Percentiles rank a stretch among this genome's conserved stretches.
These are phyloP conservation scores for Lolium perenne DNA, from an alignment of 176 grass and related monocot species.

Conservation along the genomic window DNA sequence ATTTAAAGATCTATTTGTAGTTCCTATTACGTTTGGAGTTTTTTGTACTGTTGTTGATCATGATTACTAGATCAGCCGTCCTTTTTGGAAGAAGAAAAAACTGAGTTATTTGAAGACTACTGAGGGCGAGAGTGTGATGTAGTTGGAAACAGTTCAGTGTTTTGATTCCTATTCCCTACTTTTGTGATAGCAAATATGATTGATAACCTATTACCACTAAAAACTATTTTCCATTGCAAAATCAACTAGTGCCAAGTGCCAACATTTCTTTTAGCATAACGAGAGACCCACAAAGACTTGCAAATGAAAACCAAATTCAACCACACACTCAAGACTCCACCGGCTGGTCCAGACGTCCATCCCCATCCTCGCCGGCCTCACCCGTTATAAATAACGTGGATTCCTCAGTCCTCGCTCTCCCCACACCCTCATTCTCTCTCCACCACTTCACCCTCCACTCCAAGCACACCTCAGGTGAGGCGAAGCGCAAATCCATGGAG, in stretches of 20 bases:
- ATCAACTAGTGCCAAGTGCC: no score
- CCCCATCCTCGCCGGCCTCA: not conserved
- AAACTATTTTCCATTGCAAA: no score
- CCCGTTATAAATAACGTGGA: conserved; percentile 70
- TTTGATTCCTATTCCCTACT: not conserved
- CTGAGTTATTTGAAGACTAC: not conserved
- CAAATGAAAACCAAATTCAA: conserved; percentile 17
- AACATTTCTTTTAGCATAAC: no score
- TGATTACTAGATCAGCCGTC: no score
- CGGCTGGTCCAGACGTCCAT: conserved; percentile 31
- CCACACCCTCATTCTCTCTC: conserved; percentile 27
- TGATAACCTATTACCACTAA: not conserved
- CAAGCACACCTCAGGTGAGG: not conserved
- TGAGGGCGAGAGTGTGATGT: not conserved
- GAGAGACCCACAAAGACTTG: no score
- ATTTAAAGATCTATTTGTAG: not conserved
- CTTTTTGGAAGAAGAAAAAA: no score
- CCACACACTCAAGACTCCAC: not conserved
- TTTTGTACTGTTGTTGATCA: no score
- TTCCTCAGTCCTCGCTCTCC: conserved; percentile 46
- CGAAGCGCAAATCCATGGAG: conserved; percentile 54
- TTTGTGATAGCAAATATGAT: not conserved
- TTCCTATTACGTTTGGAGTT: no score
- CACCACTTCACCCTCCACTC: conserved; percentile 20
- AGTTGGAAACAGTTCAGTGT: no score